Conservation (phyloP, 2,329 filamentous ascomycete species). For the Grosmannia huntii region DNA sequence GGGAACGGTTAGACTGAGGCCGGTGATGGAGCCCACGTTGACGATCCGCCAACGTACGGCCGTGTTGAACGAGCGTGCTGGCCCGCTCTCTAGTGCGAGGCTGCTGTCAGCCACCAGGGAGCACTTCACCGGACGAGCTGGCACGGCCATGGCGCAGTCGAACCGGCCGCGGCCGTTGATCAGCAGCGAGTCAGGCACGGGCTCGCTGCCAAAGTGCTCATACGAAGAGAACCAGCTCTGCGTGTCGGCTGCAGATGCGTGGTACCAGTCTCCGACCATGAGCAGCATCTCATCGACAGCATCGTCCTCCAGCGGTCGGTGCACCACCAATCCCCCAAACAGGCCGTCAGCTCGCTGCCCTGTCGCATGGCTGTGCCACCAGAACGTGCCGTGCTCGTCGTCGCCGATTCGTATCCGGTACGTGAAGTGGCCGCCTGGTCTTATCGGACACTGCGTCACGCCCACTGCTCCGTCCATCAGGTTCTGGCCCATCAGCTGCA, state of each 20-base stretch:
- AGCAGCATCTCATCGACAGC: constrained; percentile 50
- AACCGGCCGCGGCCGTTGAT: constrained; percentile 8
- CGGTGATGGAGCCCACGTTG: constrained; percentile 10
- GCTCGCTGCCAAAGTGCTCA: constrained; percentile 5
- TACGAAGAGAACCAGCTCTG: not conserved
- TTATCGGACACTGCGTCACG: constrained; percentile 54
- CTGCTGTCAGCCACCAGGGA: not conserved
- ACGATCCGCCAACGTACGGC: constrained; percentile 5
- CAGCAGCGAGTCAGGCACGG: constrained; percentile 8
- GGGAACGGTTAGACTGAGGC: constrained; percentile 7
- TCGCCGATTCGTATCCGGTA: constrained; percentile 26
- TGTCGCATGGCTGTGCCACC: constrained; percentile 55
- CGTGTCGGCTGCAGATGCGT: not conserved
- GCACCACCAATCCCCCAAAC: constrained; percentile 48
- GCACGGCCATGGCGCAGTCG: constrained; percentile 5
- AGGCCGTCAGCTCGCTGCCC: constrained; percentile 56
- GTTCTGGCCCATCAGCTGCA: constrained; percentile 18
- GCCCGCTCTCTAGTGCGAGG: not conserved
- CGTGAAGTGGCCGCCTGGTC: constrained; percentile 47
- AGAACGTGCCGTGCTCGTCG: constrained; percentile 23
- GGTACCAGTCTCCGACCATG: constrained; percentile 53
- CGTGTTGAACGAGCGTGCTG: no score
- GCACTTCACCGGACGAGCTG: constrained; percentile 1
- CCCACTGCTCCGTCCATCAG: constrained; percentile 58
- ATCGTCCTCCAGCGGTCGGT: constrained; percentile 37